Evolutionary conservation across 441 rosid genomes (phyloP), one percentile per base, ranked within the genome.

Genomic region (Euphorbia corollata): DNA sequence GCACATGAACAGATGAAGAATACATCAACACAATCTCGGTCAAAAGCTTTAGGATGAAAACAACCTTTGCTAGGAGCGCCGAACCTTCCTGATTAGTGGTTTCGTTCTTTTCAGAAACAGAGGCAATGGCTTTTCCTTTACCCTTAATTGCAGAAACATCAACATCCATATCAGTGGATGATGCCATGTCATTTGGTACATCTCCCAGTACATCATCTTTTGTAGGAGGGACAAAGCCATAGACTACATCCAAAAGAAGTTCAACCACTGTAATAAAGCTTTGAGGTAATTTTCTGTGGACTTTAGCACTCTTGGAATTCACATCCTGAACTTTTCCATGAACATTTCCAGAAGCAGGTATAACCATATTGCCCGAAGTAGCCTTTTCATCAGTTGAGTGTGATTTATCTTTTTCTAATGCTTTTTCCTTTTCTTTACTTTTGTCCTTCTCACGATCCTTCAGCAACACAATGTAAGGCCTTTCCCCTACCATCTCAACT

Each of bases 401-500:
- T 59, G 77, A 62, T 81, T 83, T 91, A 47, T 90, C 97, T 57
- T 81, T 90, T 61, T 89, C 99, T 55, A 75, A 22, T 41, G 69
- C 65, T 81, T 84, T 92, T 19, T 87, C 98, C 79, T 85, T 90
- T 63, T 90, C 97, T 72, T 87, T 89, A 74, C 43, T 64, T 79
- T 86, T 94, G 36, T 83, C 94, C 73, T 85, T 94, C 72, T 91
- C 99, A 47, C 96, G 87, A 65, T 94, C 99, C 80, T 94, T 94
- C 69, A 89, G 76, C 82, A 94, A 79, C 72, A 88, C 87, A 68
- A 94, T 67, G 65, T 87, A 88, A 53, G 99, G 97, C 80, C 99
- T 87, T 54, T 94, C 99, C 74, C 97, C 98, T 39, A 81, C 92
- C 94, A 89, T 94, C 84, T 94, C 98, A 76, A 94, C 85, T 83